Base-by-base conservation (phyloP, 2,329 filamentous ascomycete genomes). In the Monosporascus sp. region DNA sequence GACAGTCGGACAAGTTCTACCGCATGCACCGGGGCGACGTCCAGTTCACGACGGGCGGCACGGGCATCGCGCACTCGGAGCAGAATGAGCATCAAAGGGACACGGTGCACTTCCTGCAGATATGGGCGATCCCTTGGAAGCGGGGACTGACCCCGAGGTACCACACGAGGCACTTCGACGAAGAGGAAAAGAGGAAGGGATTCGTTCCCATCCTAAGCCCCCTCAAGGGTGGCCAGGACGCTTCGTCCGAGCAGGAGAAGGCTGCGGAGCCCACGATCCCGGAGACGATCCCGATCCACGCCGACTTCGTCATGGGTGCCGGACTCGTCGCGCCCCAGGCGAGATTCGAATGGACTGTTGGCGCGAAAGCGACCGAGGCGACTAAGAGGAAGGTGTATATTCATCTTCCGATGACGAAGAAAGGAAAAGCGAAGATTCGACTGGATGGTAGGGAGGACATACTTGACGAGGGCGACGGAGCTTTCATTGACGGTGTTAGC, bases 41-140 rank as follows among this genome's bases (percentile, higher is more conserved):
- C 45, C 90, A 96, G 65, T 96, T 95, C 70, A 96, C 90, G 9
- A 91, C 87, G 15, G 90, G 89, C n/a, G 90, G 90, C 51, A 90
- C 83, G 5, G 84, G 84, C 62, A 82, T 96, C 63, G 82, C 89
- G 2, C 90, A 96, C 70, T 88, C 84, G 7, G 90, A 96, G 72
- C 84, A 87, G 72, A 94, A 93, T 70, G 85, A 94, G 71, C 84
- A 90, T 67, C 68, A 74, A 50, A 72, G 79, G 15, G 82, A 89
- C 45, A 83, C 87, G 24, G 87, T 90, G 14, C 90, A 95, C 67
- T 95, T 95, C 66, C 73, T 96, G 37, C 90, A 96, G 71, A 95
- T 96, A 62, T 96, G 90, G 90, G 89, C 86, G 1, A 75, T 89
- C 48, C 90, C 90, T 0, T 92, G 90, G 81, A 84, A 84, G 68